Conservation (phyloP, 2,329 filamentous ascomycete species). For the Paracorniculantispora psalliotae region DNA sequence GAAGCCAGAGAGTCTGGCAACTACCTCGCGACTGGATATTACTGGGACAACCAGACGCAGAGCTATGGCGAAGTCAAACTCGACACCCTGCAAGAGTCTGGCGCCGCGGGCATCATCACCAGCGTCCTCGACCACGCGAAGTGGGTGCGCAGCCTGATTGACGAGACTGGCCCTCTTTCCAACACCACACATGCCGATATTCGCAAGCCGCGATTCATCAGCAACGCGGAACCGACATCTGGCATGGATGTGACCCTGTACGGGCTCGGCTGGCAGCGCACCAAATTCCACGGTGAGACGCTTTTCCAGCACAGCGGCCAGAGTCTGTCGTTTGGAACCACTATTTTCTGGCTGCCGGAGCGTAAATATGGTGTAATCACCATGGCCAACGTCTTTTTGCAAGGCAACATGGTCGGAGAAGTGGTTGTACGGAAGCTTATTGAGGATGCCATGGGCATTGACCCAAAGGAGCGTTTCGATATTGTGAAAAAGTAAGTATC, state of each 20-base stretch:
- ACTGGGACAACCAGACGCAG: not conserved
- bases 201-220: not conserved
- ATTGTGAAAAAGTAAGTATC: not conserved
- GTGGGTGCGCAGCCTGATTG: not conserved
- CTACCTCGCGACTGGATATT: not conserved
- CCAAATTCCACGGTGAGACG: not conserved
- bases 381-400: not conserved
- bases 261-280: not conserved
- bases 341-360: not conserved
- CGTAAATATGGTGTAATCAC: not conserved
- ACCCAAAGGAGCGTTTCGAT: not conserved
- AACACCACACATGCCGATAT: not conserved
- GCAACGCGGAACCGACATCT: accelerated
- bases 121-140: constrained; percentile 1
- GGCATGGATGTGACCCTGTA: not conserved
- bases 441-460: not conserved
- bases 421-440: not conserved
- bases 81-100: not conserved
- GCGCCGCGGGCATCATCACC: constrained; percentile 8
- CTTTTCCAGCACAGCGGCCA: not conserved
- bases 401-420: not conserved
- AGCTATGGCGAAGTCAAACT: not conserved
- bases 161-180: not conserved
- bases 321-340: not conserved
- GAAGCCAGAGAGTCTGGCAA: constrained; percentile 14